Conservation (phyloP, 2,329 filamentous ascomycete genomes). For the Ophiocordyceps polyrhachis-furcata region DNA sequence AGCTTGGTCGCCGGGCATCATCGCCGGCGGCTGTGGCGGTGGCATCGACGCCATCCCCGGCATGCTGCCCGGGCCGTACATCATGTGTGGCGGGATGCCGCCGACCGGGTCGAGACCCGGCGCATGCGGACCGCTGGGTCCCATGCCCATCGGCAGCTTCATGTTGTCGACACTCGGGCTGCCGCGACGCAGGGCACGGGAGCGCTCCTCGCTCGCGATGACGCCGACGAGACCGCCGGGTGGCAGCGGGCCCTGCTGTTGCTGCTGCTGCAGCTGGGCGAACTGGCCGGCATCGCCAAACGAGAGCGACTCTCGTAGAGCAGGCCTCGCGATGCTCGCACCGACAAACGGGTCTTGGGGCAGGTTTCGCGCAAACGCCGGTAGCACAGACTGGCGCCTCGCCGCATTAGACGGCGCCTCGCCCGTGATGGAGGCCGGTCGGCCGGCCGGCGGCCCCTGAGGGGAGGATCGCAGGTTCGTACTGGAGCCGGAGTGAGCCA, state of each 20-base stretch:
- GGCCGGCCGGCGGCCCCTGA: conserved; percentile 23
- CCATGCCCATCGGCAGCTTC: conserved; percentile 17
- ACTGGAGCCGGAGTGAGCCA: conserved; percentile 47
- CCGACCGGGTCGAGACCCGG: conserved; percentile 27
- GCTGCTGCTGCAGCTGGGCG: conserved; percentile 10
- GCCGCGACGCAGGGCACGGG: conserved; percentile 57
- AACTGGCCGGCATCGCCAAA: conserved; percentile 38
- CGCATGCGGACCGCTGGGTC: conserved; percentile 17
- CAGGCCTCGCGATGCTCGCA: conserved; percentile 52
- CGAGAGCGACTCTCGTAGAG: conserved; percentile 56
- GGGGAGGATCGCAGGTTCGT: conserved; percentile 47
- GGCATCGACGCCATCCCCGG: conserved; percentile 8
- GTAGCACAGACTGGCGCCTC: conserved; percentile 32
- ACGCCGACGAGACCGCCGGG: conserved; percentile 73
- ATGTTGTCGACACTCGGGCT: conserved; percentile 46
- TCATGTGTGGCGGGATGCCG: conserved; percentile 26
- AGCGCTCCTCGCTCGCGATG: conserved; percentile 70
- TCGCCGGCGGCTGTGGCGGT: conserved; percentile 19
- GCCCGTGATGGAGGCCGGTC: conserved; percentile 37
- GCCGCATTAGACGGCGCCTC: conserved; percentile 20
- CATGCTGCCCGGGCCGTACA: conserved; percentile 15
- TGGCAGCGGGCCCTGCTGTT: conserved; percentile 22
- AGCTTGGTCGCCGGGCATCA: conserved; percentile 48
- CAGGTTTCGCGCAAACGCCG: conserved; percentile 65
- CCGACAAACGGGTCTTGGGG: conserved; percentile 76